A percentile compares a stretch with the other conserved stretches of the same genome.
Conservation (phyloP, 345 rosid species). For the Excoecaria agallocha region DNA sequence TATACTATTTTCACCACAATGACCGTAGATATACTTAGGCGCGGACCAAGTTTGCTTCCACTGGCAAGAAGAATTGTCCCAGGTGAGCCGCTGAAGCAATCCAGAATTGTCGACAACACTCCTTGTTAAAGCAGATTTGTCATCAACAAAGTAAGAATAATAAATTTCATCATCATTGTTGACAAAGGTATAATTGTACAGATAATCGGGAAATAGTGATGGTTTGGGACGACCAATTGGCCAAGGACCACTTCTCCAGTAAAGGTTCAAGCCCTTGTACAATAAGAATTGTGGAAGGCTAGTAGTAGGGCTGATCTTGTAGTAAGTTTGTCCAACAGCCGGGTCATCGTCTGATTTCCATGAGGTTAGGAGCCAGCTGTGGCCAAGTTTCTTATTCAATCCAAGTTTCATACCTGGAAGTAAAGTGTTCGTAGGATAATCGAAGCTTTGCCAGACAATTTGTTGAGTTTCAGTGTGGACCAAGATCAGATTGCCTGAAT, state of each 20-base stretch:
- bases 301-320: neutral
- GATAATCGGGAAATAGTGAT: neutral
- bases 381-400: neutral
- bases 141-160: neutral
- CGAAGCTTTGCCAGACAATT: slow-evolving; percentile 21
- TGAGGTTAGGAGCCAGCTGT: neutral
- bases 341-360: slow-evolving; percentile 25
- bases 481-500: slow-evolving; percentile 16
- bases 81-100: neutral
- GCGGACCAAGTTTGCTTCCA: slow-evolving; percentile 49
- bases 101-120: neutral
- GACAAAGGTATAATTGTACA: neutral
- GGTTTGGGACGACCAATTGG: neutral
- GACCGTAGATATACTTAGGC: slow-evolving; percentile 37
- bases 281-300: slow-evolving; percentile 17
- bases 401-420: slow-evolving; percentile 7
- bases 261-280: neutral
- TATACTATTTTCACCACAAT: slow-evolving; percentile 34
- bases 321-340: neutral
- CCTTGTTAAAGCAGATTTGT: neutral
- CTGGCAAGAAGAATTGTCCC: slow-evolving; percentile 5
- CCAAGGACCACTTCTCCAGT: slow-evolving; percentile 17
- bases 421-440: slow-evolving; percentile 10
- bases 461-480: neutral
- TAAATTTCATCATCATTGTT: slow-evolving; percentile 6